Evolutionary conservation across 2,329 filamentous ascomycete species (phyloP).

Genomic region (Fusarium sp.): DNA sequence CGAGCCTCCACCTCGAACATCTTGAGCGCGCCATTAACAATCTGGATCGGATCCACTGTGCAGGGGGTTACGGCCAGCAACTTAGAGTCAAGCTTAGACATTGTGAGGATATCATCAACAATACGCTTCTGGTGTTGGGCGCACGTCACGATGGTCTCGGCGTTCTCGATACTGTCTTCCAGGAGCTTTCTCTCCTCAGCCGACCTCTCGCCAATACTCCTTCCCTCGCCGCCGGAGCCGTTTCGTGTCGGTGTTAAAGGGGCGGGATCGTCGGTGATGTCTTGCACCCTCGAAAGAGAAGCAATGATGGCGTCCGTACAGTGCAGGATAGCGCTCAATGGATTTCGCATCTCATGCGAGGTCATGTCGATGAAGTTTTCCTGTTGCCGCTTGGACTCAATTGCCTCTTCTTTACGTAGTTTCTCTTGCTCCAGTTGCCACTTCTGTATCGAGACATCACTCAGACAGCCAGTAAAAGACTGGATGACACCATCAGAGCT

Average conservation of each 20-base stretch:
- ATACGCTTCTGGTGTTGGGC: conserved; percentile 85
- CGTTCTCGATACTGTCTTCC: conserved; percentile 75
- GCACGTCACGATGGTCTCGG: conserved; percentile 82
- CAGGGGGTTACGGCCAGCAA: conserved; percentile 79
- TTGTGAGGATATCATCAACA: conserved; percentile 79
- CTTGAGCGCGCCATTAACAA: conserved; percentile 76
- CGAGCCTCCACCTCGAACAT: conserved; percentile 84
- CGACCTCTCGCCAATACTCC: conserved; percentile 37
- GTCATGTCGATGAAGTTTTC: conserved; percentile 86
- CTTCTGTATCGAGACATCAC: conserved; percentile 63
- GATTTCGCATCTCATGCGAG: conserved; percentile 80
- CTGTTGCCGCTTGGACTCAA: conserved; percentile 75
- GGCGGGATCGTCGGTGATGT: conserved; percentile 51
- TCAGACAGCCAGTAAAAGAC: conserved; percentile 63
- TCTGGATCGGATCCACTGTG: conserved; percentile 74
- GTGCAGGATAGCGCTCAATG: conserved; percentile 78
- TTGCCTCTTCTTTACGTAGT: conserved; percentile 66
- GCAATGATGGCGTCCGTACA: conserved; percentile 78
- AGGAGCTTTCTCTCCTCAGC: conserved; percentile 62
- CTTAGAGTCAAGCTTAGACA: conserved; percentile 82
- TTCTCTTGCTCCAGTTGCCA: conserved; percentile 66
- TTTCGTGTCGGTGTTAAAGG: conserved; percentile 45
- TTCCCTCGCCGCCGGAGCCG: conserved; percentile 15
- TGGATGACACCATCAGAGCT: conserved; percentile 61
- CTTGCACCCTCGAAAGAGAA: conserved; percentile 60